These are phyloP conservation scores for Gymnopilus junonius DNA, from an alignment of 768 basidiomycete species.

Conservation along the genomic window DNA sequence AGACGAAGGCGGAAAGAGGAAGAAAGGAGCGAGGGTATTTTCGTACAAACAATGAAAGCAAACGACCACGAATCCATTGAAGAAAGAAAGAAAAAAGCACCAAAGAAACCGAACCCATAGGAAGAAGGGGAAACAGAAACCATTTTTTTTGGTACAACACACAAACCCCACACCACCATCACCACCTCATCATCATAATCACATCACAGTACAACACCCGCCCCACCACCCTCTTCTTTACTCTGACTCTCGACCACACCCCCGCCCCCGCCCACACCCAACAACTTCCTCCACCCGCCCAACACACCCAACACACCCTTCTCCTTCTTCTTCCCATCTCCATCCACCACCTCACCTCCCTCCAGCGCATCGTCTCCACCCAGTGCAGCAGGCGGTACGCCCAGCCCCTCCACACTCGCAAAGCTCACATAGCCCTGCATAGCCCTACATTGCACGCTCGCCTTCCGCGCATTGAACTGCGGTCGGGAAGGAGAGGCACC, in stretches of 20 bases:
- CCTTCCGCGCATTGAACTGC: conserved; percentile 67
- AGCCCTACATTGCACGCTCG: conserved; percentile 57
- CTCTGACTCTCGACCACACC: neutral
- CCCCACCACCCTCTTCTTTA: neutral
- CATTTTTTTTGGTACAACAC: neutral
- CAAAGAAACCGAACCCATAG: conserved; percentile 6
- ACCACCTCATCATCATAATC: neutral
- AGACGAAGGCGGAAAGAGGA: conserved; percentile 6
- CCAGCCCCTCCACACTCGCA: conserved; percentile 67
- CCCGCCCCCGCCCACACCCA: conserved; percentile 7
- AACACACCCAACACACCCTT: conserved; percentile 10
- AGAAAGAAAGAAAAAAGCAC: conserved; percentile 4
- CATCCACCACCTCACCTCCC: conserved; percentile 12
- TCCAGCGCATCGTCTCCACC: conserved; percentile 10
- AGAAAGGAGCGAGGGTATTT: neutral
- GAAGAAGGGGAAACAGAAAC: neutral
- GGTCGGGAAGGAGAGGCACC: conserved; percentile 26
- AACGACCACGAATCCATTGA: neutral
- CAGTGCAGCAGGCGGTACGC: conserved; percentile 52
- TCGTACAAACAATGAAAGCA: too few relatives aligned
- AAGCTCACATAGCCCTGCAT: conserved; percentile 74
- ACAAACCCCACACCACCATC: too few relatives aligned
- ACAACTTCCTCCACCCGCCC: conserved; percentile 15
- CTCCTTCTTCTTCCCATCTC: conserved; percentile 8
- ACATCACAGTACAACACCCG: conserved; percentile 13